These are phyloP conservation scores for Schizopora paradoxa DNA, from an alignment of 1,284 basidiomycete genomes.

Conservation along the genomic window DNA sequence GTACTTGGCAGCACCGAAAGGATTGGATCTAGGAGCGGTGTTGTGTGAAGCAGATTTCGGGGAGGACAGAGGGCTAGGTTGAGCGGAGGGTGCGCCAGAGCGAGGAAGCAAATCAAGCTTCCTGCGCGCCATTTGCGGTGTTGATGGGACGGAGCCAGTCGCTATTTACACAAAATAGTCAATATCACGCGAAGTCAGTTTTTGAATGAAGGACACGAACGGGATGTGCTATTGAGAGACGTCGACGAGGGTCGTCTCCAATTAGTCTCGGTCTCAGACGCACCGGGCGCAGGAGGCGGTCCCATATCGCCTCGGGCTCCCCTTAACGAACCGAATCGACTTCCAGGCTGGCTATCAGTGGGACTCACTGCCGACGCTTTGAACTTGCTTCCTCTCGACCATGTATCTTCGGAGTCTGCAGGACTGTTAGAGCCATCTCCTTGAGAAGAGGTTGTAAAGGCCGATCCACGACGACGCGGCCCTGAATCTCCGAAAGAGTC, in stretches of 20 bases:
- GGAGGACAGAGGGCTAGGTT: constrained; percentile 68
- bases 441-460: constrained; percentile 41
- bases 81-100: constrained; percentile 53
- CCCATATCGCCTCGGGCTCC: constrained; percentile 45
- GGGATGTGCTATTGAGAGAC: constrained; percentile 51
- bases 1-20: constrained; percentile 85
- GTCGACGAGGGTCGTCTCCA: constrained; percentile 50
- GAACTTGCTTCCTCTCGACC: constrained; percentile 69
- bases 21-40: constrained; percentile 49
- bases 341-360: constrained; percentile 36
- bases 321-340: constrained; percentile 46
- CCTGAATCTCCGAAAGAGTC: constrained; percentile 42
- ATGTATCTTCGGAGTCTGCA: constrained; percentile 74
- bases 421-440: constrained; percentile 46
- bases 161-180: constrained; percentile 36
- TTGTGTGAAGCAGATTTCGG: constrained; percentile 55
- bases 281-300: constrained; percentile 37
- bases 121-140: constrained; percentile 69
- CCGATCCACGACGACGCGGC: constrained; percentile 49
- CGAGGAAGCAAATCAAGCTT: constrained; percentile 83
- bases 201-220: constrained; percentile 30
- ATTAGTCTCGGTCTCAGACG: constrained; percentile 55
- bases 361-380: constrained; percentile 38
- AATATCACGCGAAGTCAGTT: constrained; percentile 14
- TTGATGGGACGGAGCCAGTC: constrained; percentile 68